Evolutionary conservation across 352 stramenopile species (phyloP), one percentile per base, ranked within the genome.

Genomic region (Phytophthora ramorum): DNA sequence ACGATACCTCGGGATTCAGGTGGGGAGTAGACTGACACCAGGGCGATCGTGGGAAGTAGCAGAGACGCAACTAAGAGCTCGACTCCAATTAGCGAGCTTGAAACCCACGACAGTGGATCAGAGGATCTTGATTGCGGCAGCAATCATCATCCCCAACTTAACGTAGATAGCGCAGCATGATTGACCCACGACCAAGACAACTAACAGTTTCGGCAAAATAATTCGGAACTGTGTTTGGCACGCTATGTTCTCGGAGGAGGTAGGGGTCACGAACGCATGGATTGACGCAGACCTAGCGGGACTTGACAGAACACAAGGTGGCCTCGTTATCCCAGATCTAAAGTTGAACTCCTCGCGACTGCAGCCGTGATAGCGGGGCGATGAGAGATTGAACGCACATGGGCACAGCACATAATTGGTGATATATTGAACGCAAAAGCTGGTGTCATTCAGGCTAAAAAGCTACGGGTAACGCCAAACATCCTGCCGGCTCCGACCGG

Each of bases 151-250:
- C 16, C 47, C 30, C 4, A 54, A 54, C 7, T 30, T 54, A 7
- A n/a, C 24, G 1, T 54, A 44, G 30, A 43, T 54, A 10, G 10
- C 13, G 2, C 14, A 35, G 8, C 47, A 44, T 54, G 47, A 14
- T 5, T 54, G 30, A 9, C 47, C 47, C 10, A 30, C 47, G 8
- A 14, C 9, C 13, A 24, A 14, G 3, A 43, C 47, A 28, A 7
- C 44, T 7, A 16, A 41, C 3, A 13, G 16, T 2, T 34, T 54
- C 7, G 12, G 16, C 5, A 30, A 35, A 8, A 44, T 16, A 19
- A 54, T 54, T 28, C 22, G 34, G 20, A 54, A 54, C 24, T 54
- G 32, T 43, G 24, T 44, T 30, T 54, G 47, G 47, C 47, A 54
- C n/a, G 45, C 45, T n/a, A 16, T 9, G n/a, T 52, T 52, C 17